Evolutionary conservation across 768 basidiomycete species (phyloP), one percentile per base, ranked within the genome.

Genomic region (Cyathus striatus): DNA sequence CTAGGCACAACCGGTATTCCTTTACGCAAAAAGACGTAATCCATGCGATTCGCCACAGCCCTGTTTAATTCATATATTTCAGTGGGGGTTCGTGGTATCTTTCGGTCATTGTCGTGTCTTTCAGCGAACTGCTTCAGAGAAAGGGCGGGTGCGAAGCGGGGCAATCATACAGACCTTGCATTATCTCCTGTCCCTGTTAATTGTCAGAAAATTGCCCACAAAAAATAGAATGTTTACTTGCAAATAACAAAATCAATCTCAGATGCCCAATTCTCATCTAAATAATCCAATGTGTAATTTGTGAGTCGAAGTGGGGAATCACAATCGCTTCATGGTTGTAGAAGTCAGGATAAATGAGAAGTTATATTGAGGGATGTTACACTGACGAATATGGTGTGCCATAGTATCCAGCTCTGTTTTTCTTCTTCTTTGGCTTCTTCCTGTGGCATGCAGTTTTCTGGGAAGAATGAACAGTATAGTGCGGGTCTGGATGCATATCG

Each of bases 171-270:
- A 30, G 27, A 81, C 81, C 82, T 74, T 40, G 83, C 83, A 63
- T 74, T 86, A 62, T 87, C 85, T 38, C 85, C 86, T 9, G 84
- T 87, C 85, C 85, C 84, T 86, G 46, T 39, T 30, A 20, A 23
- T 33, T 23, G 23, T 43, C 21, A 37, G 41, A n/a, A 25, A 16
- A 41, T n/a, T 22, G 26, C 39, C 48, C 24, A 36, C 38, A 36
- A 44, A 25, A 39, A 27, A 46, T 25, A 36, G 38, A 32, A 48
- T 39, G 36, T n/a, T 27, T n/a, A 12, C 40, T 6, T 55, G 86
- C 88, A 93, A 25, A 96, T 71, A 23, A 96, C 90, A 58, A 94
- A 96, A 57, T 96, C 92, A 27, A 96, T 76, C 52, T 93, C 81
- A 46, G 78, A 70, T 32, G 82, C 76, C 90, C 89, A 93, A 47